These are phyloP conservation scores for Glutinoglossum americanum DNA, from an alignment of 495 filamentous ascomycete species.

Conservation along the genomic window DNA sequence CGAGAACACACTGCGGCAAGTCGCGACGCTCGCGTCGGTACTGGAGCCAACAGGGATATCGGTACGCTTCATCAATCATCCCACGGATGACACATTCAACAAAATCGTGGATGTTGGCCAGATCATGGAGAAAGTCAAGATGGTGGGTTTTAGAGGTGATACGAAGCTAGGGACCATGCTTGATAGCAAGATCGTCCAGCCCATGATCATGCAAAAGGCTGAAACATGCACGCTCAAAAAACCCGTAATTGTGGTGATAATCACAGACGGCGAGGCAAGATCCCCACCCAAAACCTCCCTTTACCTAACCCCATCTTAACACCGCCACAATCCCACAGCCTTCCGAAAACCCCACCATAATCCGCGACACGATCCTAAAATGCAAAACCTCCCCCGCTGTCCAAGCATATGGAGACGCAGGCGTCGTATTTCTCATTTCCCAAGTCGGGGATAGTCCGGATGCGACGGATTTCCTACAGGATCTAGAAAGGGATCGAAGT, in stretches of 20 bases:
- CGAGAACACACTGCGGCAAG: background rate
- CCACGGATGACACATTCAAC: background rate
- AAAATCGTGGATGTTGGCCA: background rate
- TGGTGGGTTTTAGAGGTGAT: background rate
- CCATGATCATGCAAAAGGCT: background rate
- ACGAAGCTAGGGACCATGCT: background rate
- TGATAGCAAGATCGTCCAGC: background rate
- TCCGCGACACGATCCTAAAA: background rate
- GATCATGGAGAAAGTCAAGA: background rate
- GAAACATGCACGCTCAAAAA: background rate
- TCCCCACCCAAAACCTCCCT: too few species aligned
- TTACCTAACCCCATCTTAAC: background rate
- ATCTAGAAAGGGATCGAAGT: background rate
- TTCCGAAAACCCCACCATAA: background rate
- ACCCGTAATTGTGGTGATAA: background rate
- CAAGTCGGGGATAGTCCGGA: background rate
- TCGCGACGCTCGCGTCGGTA: background rate
- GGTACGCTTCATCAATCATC: background rate
- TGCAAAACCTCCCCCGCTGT: background rate
- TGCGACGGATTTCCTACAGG: background rate
- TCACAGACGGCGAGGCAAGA: constrained; percentile 1
- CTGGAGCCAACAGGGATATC: background rate
- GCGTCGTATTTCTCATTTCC: background rate
- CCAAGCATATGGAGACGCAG: background rate
- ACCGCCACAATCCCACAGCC: too few species aligned